phyloP scores from a whole-genome alignment of 1,284 basidiomycete species.

The Porogramme epimiltina region DNA sequence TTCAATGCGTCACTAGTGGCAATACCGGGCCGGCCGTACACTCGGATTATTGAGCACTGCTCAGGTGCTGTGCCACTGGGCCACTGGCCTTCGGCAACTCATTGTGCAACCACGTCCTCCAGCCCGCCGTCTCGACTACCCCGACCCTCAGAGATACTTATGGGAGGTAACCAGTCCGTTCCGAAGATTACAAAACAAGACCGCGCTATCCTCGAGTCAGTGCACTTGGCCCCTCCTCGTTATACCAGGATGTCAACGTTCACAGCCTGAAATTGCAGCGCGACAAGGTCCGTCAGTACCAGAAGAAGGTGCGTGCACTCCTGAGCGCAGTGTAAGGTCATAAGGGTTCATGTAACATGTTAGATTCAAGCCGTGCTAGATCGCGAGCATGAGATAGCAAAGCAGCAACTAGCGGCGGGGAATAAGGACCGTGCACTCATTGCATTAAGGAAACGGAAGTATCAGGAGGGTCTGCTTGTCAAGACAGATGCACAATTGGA shows the following conservation, averaged over 20 bases:
- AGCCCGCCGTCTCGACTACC: too few species aligned
- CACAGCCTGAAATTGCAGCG: conserved; percentile 90
- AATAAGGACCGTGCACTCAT: conserved; percentile 87
- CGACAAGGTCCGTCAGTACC: conserved; percentile 94
- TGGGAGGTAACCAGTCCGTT: conserved; percentile 77
- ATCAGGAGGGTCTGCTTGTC: conserved; percentile 84
- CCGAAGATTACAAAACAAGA: conserved; percentile 94
- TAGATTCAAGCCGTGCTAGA: conserved; percentile 91
- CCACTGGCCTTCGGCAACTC: too few species aligned
- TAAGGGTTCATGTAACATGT: neutral
- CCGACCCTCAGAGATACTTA: conserved; percentile 27
- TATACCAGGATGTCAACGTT: conserved; percentile 19
- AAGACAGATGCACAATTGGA: conserved; percentile 93
- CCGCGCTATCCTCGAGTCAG: conserved; percentile 89
- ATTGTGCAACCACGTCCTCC: too few species aligned
- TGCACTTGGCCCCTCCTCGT: conserved; percentile 33
- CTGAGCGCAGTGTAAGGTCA: neutral
- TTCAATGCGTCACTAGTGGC: too few species aligned
- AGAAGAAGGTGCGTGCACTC: conserved; percentile 73
- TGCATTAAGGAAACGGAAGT: conserved; percentile 88
- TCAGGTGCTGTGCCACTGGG: too few species aligned
- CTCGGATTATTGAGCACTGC: too few species aligned
- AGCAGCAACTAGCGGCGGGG: conserved; percentile 76
- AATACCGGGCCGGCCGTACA: too few species aligned
- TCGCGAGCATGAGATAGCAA: conserved; percentile 89